phyloP scores from a whole-genome alignment of 176 grass and related monocot species.

The Hordeum marinum region DNA sequence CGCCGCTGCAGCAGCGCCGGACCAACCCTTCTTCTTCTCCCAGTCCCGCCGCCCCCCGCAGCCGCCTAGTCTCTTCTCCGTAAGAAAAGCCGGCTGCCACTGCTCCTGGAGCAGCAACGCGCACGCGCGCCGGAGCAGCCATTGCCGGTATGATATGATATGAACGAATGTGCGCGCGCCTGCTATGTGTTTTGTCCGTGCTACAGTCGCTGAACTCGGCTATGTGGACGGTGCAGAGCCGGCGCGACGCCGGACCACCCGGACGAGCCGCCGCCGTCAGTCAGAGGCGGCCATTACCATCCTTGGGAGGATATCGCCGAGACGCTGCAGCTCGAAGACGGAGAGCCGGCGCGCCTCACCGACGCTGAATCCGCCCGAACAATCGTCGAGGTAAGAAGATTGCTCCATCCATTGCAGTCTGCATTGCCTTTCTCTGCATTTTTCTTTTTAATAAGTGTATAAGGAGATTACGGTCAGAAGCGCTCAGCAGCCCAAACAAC shows the following conservation, averaged over 20 bases:
- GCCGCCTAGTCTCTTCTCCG: neutral
- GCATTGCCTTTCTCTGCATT: neutral
- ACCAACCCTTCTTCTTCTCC: slow-evolving; percentile 15
- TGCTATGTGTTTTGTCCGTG: neutral
- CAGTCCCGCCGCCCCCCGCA: neutral
- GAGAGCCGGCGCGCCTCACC: slow-evolving; percentile 41
- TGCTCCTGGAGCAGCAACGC: slow-evolving; percentile 21
- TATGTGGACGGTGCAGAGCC: slow-evolving; percentile 4
- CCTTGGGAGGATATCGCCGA: slow-evolving; percentile 74
- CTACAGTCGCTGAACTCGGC: neutral
- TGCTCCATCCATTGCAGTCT: neutral
- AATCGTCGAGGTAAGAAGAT: slow-evolving; percentile 71
- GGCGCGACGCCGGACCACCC: slow-evolving; percentile 32
- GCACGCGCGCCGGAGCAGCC: neutral
- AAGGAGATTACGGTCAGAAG: too few relatives aligned
- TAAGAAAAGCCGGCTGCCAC: neutral
- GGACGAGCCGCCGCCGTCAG: slow-evolving; percentile 23
- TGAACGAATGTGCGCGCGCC: neutral
- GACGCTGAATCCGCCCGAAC: slow-evolving; percentile 71
- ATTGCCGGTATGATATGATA: neutral
- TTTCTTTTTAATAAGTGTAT: too few relatives aligned
- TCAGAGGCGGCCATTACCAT: slow-evolving; percentile 44
- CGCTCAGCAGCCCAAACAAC: too few relatives aligned
- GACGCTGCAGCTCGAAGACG: slow-evolving; percentile 2
- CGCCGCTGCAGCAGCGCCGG: slow-evolving; percentile 13